Base-by-base conservation (phyloP, 148 eudicot species). In the Heliosperma pusillum region DNA sequence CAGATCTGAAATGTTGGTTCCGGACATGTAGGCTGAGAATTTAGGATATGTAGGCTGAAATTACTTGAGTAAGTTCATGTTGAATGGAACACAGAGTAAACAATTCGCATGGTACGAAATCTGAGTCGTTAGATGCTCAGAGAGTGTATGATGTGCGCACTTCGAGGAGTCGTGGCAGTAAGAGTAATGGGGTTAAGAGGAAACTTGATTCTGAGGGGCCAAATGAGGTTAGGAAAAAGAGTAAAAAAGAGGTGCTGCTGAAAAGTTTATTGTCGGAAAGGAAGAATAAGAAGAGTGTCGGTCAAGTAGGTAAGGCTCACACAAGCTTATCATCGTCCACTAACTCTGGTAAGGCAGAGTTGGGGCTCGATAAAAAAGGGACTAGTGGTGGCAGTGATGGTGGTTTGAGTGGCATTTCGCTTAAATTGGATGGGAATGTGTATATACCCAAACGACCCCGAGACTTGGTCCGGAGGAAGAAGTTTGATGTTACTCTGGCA, bases 371-470 rank as follows among this genome's bases (percentile, higher is more conserved):
- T 42, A 75, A 75, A 77, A 76, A 76, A 17, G 72, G 52, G 53
- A 76, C 66, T 61, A 66, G 69, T 22, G n/a, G 44, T 72, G 74
- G 69, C 17, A 29, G 26, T 69, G 61, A 77, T 69, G 62, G 10
- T 61, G 81, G 78, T 59, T 77, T 76, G 53, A 82, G 80, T 70
- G 87, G 84, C 45, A 55, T 85, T 86, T 80, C 87, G 0, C 78
- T 83, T 70, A 83, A 67, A 60, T 75, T 88, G 76, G 75, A 75
- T 71, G 82, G 76, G 42, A 74, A 61, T 78, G 61, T 90, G 60
- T 63, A 55, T 69, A 77, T 96, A 62, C 99, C 97, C 0, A 96
- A 86, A 82, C 91, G 93, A 2, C 90, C 85, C 11, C 87, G 97
- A 12, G 97, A 87, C 70, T 82, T 83, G 58, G 87, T 86, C 55